Conservation (phyloP, 176 grass and related monocot species). For the Avena sativa region DNA sequence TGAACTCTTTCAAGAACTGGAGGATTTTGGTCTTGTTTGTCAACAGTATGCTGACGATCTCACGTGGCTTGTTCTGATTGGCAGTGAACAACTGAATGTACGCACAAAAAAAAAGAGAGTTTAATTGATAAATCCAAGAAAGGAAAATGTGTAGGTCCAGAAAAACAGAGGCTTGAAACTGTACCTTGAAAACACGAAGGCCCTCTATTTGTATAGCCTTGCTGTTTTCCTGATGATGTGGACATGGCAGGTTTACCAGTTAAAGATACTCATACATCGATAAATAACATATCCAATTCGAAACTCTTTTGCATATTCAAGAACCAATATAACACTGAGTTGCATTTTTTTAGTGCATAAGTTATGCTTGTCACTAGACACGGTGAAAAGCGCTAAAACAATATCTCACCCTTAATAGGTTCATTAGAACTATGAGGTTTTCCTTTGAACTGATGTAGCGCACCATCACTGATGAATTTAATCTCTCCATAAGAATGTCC, state of each 20-base stretch:
- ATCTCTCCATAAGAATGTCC: conserved; percentile 66
- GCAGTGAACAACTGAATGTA: conserved; percentile 53
- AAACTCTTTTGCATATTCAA: neutral
- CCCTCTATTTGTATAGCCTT: conserved; percentile 66
- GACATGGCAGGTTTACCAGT: neutral
- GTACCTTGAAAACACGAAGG: conserved; percentile 73
- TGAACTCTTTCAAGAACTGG: conserved; percentile 59
- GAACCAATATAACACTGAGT: neutral
- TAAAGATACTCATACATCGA: neutral
- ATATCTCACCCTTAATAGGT: conserved; percentile 64
- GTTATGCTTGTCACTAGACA: neutral
- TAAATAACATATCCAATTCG: neutral
- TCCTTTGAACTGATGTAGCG: conserved; percentile 63
- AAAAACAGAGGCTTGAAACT: neutral
- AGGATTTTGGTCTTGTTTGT: conserved; percentile 69
- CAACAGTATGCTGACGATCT: conserved; percentile 53
- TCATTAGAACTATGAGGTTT: conserved; percentile 71
- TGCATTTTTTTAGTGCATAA: neutral
- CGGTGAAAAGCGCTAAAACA: neutral
- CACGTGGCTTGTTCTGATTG: conserved; percentile 63
- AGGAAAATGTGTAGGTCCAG: neutral
- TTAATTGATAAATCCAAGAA: neutral
- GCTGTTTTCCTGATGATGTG: conserved; percentile 56
- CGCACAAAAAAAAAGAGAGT: neutral
- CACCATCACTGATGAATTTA: conserved; percentile 58